A percentile compares a stretch with the other conserved stretches of the same genome.
These are phyloP conservation scores for Fraxinus cuspidata DNA, from an alignment of 257 asterid genomes.

Conservation along the genomic window DNA sequence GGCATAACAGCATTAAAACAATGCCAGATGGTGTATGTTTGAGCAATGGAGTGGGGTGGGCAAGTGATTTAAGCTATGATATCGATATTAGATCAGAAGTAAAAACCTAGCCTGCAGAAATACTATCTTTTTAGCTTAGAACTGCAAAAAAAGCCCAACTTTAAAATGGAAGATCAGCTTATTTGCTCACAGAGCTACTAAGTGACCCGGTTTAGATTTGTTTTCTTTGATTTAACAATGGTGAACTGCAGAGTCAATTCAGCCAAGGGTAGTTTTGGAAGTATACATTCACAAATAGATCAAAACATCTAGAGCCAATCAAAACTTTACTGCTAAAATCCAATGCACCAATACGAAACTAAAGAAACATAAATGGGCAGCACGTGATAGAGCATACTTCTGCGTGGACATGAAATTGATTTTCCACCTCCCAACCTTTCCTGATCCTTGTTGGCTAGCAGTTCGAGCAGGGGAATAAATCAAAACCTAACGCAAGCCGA, in stretches of 20 bases:
- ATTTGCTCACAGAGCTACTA: background rate
- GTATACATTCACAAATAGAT: background rate
- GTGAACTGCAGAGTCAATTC: constrained; percentile 9
- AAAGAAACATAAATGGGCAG: background rate
- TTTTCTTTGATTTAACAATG: constrained; percentile 18
- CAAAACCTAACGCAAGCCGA: constrained; percentile 62
- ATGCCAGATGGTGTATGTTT: background rate
- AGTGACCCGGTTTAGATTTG: constrained; percentile 18
- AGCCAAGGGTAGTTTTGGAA: background rate
- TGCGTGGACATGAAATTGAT: constrained; percentile 90
- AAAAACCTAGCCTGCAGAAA: background rate
- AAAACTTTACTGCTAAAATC: background rate
- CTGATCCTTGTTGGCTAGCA: constrained; percentile 97
- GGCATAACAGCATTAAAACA: background rate
- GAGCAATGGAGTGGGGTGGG: background rate
- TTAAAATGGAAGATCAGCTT: background rate
- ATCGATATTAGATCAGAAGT: background rate
- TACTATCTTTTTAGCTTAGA: background rate
- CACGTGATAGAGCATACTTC: constrained; percentile 55
- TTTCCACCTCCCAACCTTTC: constrained; percentile 94
- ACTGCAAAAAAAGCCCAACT: background rate
- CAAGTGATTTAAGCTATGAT: background rate
- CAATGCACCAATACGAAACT: constrained; percentile 22
- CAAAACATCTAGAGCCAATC: background rate
- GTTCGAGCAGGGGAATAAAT: constrained; percentile 95